phyloP scores from a whole-genome alignment of 2,329 filamentous ascomycete species.

The Colletotrichum paranaense region DNA sequence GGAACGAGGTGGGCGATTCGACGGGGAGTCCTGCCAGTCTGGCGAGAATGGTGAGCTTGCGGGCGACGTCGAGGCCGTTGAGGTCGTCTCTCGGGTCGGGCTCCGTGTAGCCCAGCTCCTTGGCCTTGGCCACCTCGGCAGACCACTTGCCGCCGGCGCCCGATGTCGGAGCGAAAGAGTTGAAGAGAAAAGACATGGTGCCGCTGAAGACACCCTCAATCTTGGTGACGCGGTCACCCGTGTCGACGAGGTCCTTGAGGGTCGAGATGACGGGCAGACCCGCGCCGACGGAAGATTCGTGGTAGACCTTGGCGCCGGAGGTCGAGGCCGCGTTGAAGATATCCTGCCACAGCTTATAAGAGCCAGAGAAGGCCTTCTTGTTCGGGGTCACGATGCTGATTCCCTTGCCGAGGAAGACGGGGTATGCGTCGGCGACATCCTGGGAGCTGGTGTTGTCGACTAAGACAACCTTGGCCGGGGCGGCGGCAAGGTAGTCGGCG shows the following conservation, averaged over 20 bases:
- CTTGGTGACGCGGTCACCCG: constrained; percentile 89
- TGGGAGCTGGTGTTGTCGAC: constrained; percentile 97
- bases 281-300: constrained; percentile 94
- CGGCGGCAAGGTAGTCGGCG: constrained; percentile 80
- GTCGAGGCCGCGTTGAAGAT: constrained; percentile 82
- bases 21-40: constrained; percentile 85
- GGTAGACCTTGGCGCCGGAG: constrained; percentile 86
- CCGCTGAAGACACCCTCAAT: constrained; percentile 98
- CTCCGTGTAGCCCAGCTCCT: constrained; percentile 92
- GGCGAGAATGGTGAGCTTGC: constrained; percentile 95
- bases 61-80: constrained; percentile 90
- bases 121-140: constrained; percentile 90
- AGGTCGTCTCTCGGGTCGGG: constrained; percentile 88
- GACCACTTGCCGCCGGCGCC: constrained; percentile 86
- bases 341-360: constrained; percentile 83
- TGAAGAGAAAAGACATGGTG: constrained; percentile 98
- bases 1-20: constrained; percentile 87
- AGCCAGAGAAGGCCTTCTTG: constrained; percentile 96
- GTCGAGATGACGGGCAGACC: constrained; percentile 95
- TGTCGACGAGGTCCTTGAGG: constrained; percentile 92
- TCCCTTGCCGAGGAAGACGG: constrained; percentile 80
- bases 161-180: constrained; percentile 88
- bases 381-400: constrained; percentile 96
- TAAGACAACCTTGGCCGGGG: constrained; percentile 82
- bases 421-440: constrained; percentile 85